Evolutionary conservation across 2,329 filamentous ascomycete genomes (phyloP), one percentile per base, ranked within the genome.

Genomic region (Torrubiella hemipterigena): DNA sequence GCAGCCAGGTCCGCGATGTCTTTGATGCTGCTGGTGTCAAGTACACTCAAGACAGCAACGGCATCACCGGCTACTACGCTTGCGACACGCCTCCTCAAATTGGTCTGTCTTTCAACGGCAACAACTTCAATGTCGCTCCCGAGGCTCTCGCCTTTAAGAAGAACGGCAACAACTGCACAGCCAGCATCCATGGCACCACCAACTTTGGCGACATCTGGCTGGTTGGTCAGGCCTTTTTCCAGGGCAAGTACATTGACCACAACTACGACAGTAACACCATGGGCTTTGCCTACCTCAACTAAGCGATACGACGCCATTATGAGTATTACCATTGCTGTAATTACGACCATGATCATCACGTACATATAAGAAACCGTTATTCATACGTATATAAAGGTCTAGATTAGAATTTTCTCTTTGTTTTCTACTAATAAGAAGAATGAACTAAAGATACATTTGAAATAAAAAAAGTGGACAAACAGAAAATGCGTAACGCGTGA

Each of bases 201-300:
- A 16, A 23, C 4, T 41, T 40, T 32, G 40, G 42, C 17, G 26
- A 12, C 29, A 33, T 10, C 13, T 44, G 42, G 42, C 19, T 42
- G 15, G 31, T 44, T 10, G 42, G 42, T n/a, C 42, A 44, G 34
- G 32, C 42, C 8, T 44, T 44, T 25, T 44, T 44, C 15, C 42
- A 41, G 30, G 38, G 40, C 7, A 32, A 36, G 28, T 44, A 44
- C 26, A 35, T 44, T 31, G 42, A 44, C 18, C 40, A 42, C 31
- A 40, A 41, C 9, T 17, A 36, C 8, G 31, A 32, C 7, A 34
- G 30, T 12, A 25, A 29, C 4, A 41, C 38, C 4, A 41, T 35
- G 28, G 33, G 36, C 12, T 33, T 35, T 56, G 35, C 35, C 10
- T 6, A 37, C n/a, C 22, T 37, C 19, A 37, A 34, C 12, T 37